Percentiles rank a stretch among this genome's conserved stretches.
These are phyloP conservation scores for Plectosphaerella plurivora DNA, from an alignment of 2,329 filamentous ascomycete genomes.

Conservation along the genomic window DNA sequence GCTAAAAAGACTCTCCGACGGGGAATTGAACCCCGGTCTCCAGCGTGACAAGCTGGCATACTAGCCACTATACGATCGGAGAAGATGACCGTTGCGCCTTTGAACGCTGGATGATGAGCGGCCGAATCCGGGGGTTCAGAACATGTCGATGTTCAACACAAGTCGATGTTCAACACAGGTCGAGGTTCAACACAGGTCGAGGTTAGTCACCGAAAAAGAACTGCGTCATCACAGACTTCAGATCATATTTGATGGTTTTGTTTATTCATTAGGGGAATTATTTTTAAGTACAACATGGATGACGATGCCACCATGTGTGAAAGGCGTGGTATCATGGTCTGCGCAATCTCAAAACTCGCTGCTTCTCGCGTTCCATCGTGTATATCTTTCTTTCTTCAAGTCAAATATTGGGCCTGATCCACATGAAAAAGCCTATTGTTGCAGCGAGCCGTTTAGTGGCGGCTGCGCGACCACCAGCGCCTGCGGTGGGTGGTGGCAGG, in stretches of 20 bases:
- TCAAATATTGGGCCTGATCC: too few species aligned
- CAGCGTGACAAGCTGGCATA: slow-evolving; percentile 1
- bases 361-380: not conserved
- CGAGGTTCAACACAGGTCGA: too few species aligned
- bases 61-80: not conserved
- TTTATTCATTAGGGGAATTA: too few species aligned
- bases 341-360: not conserved
- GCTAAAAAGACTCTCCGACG: not conserved
- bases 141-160: not conserved
- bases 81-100: not conserved
- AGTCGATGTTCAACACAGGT: not conserved
- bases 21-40: slow-evolving; percentile 1
- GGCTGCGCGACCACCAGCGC: slow-evolving; percentile 11
- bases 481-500: slow-evolving; percentile 9
- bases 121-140: not conserved
- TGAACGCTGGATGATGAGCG: not conserved
- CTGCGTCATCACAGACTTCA: too few species aligned
- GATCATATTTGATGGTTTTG: too few species aligned
- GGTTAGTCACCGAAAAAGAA: too few species aligned
- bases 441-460: slow-evolving; percentile 5
- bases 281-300: too few species aligned
- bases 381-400: not conserved
- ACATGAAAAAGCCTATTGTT: too few species aligned
- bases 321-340: not conserved
- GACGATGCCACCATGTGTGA: too few species aligned